Base-by-base conservation (phyloP, 1,284 basidiomycete species). In the Flammula alnicola region DNA sequence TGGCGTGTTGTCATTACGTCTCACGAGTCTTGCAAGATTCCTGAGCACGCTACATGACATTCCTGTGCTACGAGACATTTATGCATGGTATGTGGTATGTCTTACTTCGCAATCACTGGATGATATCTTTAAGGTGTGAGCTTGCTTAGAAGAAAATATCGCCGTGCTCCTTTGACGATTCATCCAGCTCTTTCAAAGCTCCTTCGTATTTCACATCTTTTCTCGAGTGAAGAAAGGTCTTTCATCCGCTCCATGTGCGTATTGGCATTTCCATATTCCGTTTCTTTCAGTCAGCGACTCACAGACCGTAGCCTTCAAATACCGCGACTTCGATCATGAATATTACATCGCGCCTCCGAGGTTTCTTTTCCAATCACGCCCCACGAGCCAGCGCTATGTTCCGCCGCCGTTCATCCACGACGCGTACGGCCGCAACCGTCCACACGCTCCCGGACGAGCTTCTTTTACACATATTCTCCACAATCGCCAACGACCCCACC, bases 371-470 rank as follows among this genome's bases (percentile, higher is more conserved):
- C n/a, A 29, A 30, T 14, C 44, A 39, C 20, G 33, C 33, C 10
- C 36, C 36, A n/a, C 42, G 39, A 4, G 22, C 39, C 23, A n/a
- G n/a, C 11, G 11, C 30, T n/a, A 38, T 38, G 25, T 39, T 41
- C 39, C 39, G 29, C 22, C 46, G 46, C 16, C 46, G 46, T 12
- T 48, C 38, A 16, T 48, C 46, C 16, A 35, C 38, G 37, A 44
- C 22, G 14, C 33, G 25, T 9, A 23, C 20, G 12, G 10, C 30
- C 8, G 22, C 52, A 29, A 55, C 49, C 1, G 54, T 64, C 16
- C 52, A 69, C 4, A 46, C 32, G 11, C 55, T 80, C 1, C 76
- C 78, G 5, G 63, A 69, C 35, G 78, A 80, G 61, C 45, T 79
- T 4, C 47, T 78, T 4, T 67, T 71, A 12, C 49, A 63, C 17